Evolutionary conservation across 345 rosid species (phyloP), one percentile per base, ranked within the genome.

Genomic region (Rhodamnia rubescens): DNA sequence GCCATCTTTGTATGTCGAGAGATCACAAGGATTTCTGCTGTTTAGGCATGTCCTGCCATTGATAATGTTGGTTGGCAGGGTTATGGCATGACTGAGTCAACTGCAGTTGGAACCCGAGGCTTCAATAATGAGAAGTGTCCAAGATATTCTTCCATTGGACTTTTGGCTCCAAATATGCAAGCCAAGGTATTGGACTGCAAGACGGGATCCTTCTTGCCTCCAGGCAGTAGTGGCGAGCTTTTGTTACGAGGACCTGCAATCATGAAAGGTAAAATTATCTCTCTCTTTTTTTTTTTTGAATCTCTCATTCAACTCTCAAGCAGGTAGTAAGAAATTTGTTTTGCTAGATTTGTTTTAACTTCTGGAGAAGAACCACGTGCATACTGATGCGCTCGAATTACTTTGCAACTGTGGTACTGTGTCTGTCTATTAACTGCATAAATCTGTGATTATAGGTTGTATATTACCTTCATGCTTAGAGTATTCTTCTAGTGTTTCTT

Each of bases 61-160:
- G 32, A 53, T 49, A 36, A 36, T 69, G 78, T 47, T 69, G 26
- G 54, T 82, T 83, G 86, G 16, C 85, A 96, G 99, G 99, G 99
- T 50, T 95, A 95, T 90, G 99, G 98, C 50, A 87, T 95, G 96
- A 93, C 99, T 3, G 98, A 96, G 86, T 91, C 96, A 18, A 92
- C 96, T 2, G 98, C 98, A 53, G 96, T 95, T 32, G 98, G 96
- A 78, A 93, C 98, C 82, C 96, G 97, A 5, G 96, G 98, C 32
- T 91, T 92, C 87, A 95, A 95, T 87, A 86, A 92, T 4, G 55
- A 89, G 86, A 69, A 86, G 74, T 84, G 59, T 69, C 58, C 24
- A 49, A 93, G 90, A 81, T 90, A 95, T 87, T 85, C 90, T 83
- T 96, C 99, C 10, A 88, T 93, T 52, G 99, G 98, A 84, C 92